Percentiles rank a stretch among this genome's conserved stretches.
Conservation (phyloP, 352 stramenopile species). For the Globisporangium echinulatum region DNA sequence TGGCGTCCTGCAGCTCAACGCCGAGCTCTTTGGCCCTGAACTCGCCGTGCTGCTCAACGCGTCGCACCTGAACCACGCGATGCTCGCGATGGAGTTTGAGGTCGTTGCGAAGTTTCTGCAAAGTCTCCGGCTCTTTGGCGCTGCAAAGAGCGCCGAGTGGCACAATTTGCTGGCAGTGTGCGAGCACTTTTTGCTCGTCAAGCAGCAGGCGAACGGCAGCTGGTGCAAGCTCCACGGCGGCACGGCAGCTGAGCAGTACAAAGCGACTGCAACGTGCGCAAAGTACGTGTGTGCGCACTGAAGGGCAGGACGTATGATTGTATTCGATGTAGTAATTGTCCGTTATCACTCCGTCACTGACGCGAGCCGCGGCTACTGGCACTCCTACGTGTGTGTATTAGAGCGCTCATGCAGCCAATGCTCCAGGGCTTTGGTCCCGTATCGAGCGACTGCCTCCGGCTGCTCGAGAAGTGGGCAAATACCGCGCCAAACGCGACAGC, state of each 20-base stretch:
- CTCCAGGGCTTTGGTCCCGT: conserved; percentile 58
- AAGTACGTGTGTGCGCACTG: conserved; percentile 44
- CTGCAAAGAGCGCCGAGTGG: conserved; percentile 27
- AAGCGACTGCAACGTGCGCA: conserved; percentile 68
- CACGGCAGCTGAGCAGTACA: conserved; percentile 64
- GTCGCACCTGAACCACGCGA: conserved; percentile 69
- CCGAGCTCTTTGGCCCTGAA: conserved; percentile 61
- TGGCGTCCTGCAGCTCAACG: conserved; percentile 61
- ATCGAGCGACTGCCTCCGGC: conserved; percentile 44
- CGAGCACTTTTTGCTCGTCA: conserved; percentile 56
- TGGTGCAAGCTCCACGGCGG: conserved; percentile 55
- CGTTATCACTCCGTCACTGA: too few species aligned
- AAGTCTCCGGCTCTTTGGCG: conserved; percentile 72
- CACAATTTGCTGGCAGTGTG: conserved; percentile 41
- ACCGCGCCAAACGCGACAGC: conserved; percentile 21
- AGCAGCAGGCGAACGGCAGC: conserved; percentile 64
- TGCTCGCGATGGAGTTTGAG: conserved; percentile 62
- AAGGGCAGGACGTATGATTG: neutral
- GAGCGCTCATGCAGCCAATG: conserved; percentile 41
- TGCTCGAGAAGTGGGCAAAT: conserved; percentile 66
- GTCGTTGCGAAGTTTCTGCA: conserved; percentile 70
- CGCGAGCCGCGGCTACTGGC: neutral
- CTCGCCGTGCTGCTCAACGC: conserved; percentile 69
- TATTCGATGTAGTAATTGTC: too few species aligned
- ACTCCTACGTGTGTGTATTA: conserved; percentile 7